Evolutionary conservation across 208 protist species (phyloP).

Genomic region (Leishmania mexicana): DNA sequence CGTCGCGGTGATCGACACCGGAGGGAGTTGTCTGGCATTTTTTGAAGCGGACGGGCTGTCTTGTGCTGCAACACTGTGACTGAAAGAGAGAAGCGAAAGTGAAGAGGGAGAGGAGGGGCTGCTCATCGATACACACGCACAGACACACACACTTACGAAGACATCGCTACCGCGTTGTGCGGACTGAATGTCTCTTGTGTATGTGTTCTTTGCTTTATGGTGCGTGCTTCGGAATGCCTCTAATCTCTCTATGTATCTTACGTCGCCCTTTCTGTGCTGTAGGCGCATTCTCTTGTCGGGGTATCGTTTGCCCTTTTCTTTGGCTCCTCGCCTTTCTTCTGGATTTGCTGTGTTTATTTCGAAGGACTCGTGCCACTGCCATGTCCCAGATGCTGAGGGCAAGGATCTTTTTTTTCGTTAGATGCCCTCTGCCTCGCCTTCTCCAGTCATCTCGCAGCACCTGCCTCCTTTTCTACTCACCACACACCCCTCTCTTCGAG

Average conservation of each 20-base stretch:
- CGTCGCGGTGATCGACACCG: background rate
- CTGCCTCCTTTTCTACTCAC: background rate
- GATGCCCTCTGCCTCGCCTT: background rate
- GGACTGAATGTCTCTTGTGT: too few species aligned
- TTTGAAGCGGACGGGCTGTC: background rate
- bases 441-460: background rate
- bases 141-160: background rate
- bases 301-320: conserved; percentile 11
- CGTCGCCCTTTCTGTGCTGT: conserved; percentile 1
- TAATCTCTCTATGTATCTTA: too few species aligned
- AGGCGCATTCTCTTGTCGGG: background rate
- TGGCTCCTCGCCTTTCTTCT: background rate
- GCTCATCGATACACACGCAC: background rate
- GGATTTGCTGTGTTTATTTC: background rate
- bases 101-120: background rate
- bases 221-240: too few species aligned
- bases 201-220: background rate
- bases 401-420: background rate
- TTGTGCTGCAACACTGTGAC: background rate
- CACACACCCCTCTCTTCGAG: background rate
- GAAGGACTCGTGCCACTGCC: background rate
- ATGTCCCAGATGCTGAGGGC: too few species aligned
- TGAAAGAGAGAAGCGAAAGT: background rate
- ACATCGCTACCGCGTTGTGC: too few species aligned
- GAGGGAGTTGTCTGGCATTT: conserved; percentile 10